A percentile compares a stretch with the other conserved stretches of the same genome.
Evolutionary conservation across 2,329 filamentous ascomycete genomes (phyloP).

Genomic region (Simplicillium aogashimaense): DNA sequence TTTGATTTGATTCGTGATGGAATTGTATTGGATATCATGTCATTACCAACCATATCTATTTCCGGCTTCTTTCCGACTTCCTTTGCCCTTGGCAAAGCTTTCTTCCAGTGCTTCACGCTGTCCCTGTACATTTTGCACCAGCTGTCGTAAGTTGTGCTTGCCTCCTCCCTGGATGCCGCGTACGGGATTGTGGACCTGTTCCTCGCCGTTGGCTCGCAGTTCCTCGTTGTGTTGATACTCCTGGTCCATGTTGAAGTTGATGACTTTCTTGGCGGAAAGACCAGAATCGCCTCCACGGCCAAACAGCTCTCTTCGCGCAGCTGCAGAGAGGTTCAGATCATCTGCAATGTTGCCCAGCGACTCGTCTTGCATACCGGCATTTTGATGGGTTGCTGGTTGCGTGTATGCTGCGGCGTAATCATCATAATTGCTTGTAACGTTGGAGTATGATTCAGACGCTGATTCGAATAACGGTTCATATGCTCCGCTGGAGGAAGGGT

Average conservation of each 20-base stretch:
- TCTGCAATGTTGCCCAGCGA: slow-evolving; percentile 63
- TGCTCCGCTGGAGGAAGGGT: slow-evolving; percentile 12
- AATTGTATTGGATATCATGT: slow-evolving; percentile 1
- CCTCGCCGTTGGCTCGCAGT: slow-evolving; percentile 59
- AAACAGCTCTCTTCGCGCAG: slow-evolving; percentile 75
- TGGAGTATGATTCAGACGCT: slow-evolving; percentile 10
- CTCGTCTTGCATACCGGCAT: slow-evolving; percentile 24
- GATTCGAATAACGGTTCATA: slow-evolving; percentile 45
- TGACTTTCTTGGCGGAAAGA: slow-evolving; percentile 43
- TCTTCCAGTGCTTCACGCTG: slow-evolving; percentile 87
- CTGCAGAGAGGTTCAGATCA: slow-evolving; percentile 68
- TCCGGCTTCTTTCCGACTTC: slow-evolving; percentile 73
- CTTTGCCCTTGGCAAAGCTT: slow-evolving; percentile 73
- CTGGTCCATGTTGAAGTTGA: slow-evolving; percentile 80
- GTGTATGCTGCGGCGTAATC: slow-evolving; percentile 19
- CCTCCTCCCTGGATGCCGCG: slow-evolving; percentile 64
- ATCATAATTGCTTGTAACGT: slow-evolving; percentile 15
- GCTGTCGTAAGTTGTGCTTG: slow-evolving; percentile 81
- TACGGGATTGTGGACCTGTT: slow-evolving; percentile 71
- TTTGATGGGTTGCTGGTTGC: slow-evolving; percentile 20
- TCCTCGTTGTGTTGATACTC: slow-evolving; percentile 83
- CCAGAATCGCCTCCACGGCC: slow-evolving; percentile 49
- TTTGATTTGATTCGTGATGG: neutral
- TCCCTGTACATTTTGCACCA: slow-evolving; percentile 72
- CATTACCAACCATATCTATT: slow-evolving; percentile 70